phyloP scores from a whole-genome alignment of 2,329 filamentous ascomycete species.

The Lachnellula hyalina region DNA sequence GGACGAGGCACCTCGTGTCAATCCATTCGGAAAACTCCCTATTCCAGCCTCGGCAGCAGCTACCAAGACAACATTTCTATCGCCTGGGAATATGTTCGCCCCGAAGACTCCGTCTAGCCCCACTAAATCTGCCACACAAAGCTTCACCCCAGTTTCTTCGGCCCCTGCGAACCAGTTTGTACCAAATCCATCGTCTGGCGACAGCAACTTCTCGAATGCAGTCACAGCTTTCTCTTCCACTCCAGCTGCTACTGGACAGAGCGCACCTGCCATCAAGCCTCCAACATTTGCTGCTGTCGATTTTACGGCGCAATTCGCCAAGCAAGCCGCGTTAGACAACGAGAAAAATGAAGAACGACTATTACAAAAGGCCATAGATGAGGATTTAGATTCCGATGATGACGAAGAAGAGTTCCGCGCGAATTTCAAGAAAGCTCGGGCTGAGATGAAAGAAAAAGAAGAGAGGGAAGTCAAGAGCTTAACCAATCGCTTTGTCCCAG shows the following conservation, averaged over 20 bases:
- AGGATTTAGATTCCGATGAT: slow-evolving; percentile 31
- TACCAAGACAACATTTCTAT: slow-evolving; percentile 4
- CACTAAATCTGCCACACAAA: background rate
- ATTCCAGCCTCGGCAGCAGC: slow-evolving; percentile 14
- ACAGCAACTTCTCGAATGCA: slow-evolving; percentile 11
- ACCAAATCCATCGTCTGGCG: slow-evolving; percentile 6
- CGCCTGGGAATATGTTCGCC: slow-evolving; percentile 2
- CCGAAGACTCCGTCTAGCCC: background rate
- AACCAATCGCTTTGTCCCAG: slow-evolving; percentile 7
- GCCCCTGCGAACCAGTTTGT: slow-evolving; percentile 1
- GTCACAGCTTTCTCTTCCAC: background rate
- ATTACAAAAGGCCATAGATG: slow-evolving; percentile 26
- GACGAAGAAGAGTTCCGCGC: slow-evolving; percentile 22
- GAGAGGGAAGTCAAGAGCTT: slow-evolving; percentile 15
- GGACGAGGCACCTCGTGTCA: slow-evolving; percentile 19
- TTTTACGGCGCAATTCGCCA: slow-evolving; percentile 24
- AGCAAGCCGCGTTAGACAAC: slow-evolving; percentile 16
- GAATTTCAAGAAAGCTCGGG: slow-evolving; percentile 18
- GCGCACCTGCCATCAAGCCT: slow-evolving; percentile 13
- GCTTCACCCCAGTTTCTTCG: slow-evolving; percentile 5
- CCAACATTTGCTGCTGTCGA: slow-evolving; percentile 22
- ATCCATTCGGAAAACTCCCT: slow-evolving; percentile 26
- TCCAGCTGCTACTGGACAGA: background rate
- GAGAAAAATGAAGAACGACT: slow-evolving; percentile 20
- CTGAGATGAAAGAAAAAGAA: slow-evolving; percentile 18